These are phyloP conservation scores for Aaosphaeria arxii DNA, from an alignment of 2,329 filamentous ascomycete species.

Conservation along the genomic window DNA sequence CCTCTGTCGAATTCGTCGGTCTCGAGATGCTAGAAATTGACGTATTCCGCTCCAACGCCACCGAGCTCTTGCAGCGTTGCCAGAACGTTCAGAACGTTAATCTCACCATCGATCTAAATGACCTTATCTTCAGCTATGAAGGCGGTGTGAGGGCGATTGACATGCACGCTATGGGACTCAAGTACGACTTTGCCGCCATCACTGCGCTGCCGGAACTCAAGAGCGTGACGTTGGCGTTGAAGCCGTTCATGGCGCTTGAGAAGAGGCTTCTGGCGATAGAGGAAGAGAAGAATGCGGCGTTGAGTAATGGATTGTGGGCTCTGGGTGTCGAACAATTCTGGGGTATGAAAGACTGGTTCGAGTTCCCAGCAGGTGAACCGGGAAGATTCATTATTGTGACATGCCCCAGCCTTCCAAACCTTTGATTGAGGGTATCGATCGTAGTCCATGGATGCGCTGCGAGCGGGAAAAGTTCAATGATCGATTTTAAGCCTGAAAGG, in stretches of 20 bases:
- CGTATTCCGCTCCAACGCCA: constrained; percentile 1
- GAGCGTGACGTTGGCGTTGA: constrained; percentile 1
- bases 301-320: background rate
- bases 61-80: constrained; percentile 2
- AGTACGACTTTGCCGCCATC: constrained; percentile 2
- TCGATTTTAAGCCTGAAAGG: no score
- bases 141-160: background rate
- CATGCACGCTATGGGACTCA: background rate
- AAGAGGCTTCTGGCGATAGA: constrained; percentile 4
- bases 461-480: no score
- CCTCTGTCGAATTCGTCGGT: constrained; percentile 2
- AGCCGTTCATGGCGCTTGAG: constrained; percentile 5
- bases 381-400: constrained; percentile 1
- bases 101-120: constrained; percentile 3
- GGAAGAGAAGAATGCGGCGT: background rate
- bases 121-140: constrained; percentile 1
- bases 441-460: no score
- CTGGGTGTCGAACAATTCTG: constrained; percentile 3
- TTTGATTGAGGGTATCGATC: no score
- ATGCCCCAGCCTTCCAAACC: background rate
- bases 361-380: background rate
- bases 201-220: background rate
- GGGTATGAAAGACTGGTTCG: constrained; percentile 4
- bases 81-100: constrained; percentile 1
- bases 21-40: constrained; percentile 3